Evolutionary conservation across 768 basidiomycete genomes (phyloP).

Genomic region (Boletus coccyginus): DNA sequence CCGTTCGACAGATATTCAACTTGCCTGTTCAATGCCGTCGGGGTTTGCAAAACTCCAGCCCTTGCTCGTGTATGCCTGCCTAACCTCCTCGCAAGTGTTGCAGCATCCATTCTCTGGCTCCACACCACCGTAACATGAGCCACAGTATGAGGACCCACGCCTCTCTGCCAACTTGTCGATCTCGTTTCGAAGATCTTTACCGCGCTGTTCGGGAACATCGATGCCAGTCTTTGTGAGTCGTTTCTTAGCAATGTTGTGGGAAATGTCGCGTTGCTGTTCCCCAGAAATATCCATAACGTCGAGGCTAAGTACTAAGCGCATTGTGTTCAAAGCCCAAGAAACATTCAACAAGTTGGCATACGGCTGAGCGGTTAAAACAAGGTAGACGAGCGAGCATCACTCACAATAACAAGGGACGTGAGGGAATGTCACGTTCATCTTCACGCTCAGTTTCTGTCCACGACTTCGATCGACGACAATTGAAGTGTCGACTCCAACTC

Average conservation of each 20-base stretch:
- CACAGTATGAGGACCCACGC: conserved; percentile 72
- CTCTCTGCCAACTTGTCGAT: conserved; percentile 72
- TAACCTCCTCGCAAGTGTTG: conserved; percentile 93
- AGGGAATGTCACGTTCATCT: conserved; percentile 92
- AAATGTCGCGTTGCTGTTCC: conserved; percentile 86
- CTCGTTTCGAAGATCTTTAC: conserved; percentile 77
- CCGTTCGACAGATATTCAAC: conserved; percentile 18
- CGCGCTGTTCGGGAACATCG: conserved; percentile 53
- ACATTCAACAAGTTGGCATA: not conserved
- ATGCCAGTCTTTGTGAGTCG: conserved; percentile 63
- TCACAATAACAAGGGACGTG: conserved; percentile 95
- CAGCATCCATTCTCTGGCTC: conserved; percentile 82
- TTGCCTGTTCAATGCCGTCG: conserved; percentile 87
- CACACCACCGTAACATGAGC: conserved; percentile 91
- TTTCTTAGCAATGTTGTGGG: conserved; percentile 86
- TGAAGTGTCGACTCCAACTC: conserved; percentile 82
- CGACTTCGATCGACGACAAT: conserved; percentile 93
- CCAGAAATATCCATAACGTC: conserved; percentile 99
- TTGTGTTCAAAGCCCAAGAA: not conserved
- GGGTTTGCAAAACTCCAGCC: conserved; percentile 97
- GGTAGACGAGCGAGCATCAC: conserved; percentile 30
- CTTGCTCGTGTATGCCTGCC: conserved; percentile 82
- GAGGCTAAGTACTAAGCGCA: conserved; percentile 75
- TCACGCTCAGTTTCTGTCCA: conserved; percentile 91
- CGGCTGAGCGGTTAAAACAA: not conserved